Conservation (phyloP, 164 flowering plant species). For the Vitis labrusca region DNA sequence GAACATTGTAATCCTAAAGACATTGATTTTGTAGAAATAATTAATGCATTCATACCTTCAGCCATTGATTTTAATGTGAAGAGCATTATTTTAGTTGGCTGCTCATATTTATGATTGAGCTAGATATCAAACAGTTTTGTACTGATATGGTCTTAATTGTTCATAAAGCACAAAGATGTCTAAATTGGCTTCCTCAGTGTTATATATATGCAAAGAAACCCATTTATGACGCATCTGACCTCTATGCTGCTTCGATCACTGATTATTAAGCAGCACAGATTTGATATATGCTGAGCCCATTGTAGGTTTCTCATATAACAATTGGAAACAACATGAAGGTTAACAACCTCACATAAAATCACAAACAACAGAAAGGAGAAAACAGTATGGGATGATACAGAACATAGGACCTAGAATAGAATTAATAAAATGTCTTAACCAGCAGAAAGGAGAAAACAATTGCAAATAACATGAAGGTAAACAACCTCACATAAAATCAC, state of each 20-base stretch:
- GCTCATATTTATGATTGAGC: neutral
- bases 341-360: too few relatives aligned
- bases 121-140: neutral
- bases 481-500: too few relatives aligned
- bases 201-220: neutral
- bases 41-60: neutral
- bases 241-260: neutral
- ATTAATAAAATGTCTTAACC: neutral
- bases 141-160: neutral
- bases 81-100: neutral
- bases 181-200: neutral
- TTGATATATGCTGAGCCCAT: neutral
- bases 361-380: slow-evolving; percentile 1
- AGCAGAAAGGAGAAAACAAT: neutral
- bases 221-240: neutral
- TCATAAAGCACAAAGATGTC: neutral
- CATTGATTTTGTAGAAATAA: neutral
- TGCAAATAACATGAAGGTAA: neutral
- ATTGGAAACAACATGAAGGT: neutral
- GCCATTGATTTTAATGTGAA: neutral
- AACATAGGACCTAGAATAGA: neutral
- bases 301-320: neutral
- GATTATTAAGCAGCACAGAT: neutral
- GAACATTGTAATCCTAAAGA: neutral
- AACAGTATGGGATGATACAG: neutral